Evolutionary conservation across 306 rosid species (phyloP).

Genomic region (Fagus sylvatica): DNA sequence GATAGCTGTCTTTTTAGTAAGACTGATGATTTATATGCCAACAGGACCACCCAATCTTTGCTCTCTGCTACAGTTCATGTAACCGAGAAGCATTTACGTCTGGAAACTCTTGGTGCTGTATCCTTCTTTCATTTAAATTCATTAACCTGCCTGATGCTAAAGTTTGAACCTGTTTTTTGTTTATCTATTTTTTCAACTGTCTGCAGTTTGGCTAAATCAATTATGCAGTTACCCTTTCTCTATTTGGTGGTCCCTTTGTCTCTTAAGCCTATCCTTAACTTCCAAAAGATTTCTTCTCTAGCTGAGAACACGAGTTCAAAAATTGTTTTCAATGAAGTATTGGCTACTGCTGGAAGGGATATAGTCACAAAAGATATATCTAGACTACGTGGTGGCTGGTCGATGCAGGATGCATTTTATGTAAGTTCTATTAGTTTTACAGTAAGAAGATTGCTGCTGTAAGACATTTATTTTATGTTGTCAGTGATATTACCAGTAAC

Average conservation of each 20-base stretch:
- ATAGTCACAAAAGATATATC: slow-evolving; percentile 86
- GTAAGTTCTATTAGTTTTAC: slow-evolving; percentile 53
- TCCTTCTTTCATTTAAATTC: slow-evolving; percentile 46
- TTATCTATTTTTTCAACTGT: neutral
- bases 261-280: slow-evolving; percentile 52
- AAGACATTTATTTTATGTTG: neutral
- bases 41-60: slow-evolving; percentile 87
- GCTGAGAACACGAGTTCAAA: slow-evolving; percentile 85
- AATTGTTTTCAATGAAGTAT: slow-evolving; percentile 85
- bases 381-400: slow-evolving; percentile 96
- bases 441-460: neutral
- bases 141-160: neutral
- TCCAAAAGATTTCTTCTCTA: slow-evolving; percentile 71
- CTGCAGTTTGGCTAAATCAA: slow-evolving; percentile 3
- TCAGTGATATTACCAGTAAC: slow-evolving; percentile 7
- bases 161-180: slow-evolving; percentile 2
- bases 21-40: slow-evolving; percentile 36
- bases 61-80: slow-evolving; percentile 75
- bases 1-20: slow-evolving; percentile 20
- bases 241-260: slow-evolving; percentile 6
- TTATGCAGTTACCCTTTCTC: slow-evolving; percentile 5
- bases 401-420: slow-evolving; percentile 94
- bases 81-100: slow-evolving; percentile 82
- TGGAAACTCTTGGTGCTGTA: slow-evolving; percentile 96
- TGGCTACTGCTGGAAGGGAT: slow-evolving; percentile 90